These are phyloP conservation scores for Phytophthora fragariaefolia DNA, from an alignment of 352 stramenopile species.

Conservation along the genomic window DNA sequence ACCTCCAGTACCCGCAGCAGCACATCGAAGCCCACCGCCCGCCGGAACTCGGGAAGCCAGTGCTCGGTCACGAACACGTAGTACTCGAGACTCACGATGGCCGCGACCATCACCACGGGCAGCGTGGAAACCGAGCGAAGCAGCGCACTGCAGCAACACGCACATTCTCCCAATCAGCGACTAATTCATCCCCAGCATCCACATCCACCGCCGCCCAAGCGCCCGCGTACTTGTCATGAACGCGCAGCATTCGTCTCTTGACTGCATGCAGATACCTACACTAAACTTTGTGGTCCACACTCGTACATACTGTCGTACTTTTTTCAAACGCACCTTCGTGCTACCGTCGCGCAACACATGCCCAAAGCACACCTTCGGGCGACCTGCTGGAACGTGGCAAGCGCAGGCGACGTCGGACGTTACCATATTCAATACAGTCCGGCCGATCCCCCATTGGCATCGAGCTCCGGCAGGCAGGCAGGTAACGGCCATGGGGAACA, in stretches of 20 bases:
- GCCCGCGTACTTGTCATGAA: slow-evolving; percentile 67
- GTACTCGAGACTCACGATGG: slow-evolving; percentile 75
- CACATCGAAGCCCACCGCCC: slow-evolving; percentile 25
- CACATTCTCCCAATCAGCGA: neutral
- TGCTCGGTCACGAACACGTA: slow-evolving; percentile 64
- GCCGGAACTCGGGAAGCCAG: slow-evolving; percentile 44
- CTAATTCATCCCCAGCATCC: neutral
- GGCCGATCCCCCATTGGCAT: slow-evolving; percentile 14
- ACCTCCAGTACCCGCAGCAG: slow-evolving; percentile 45
- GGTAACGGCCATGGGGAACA: slow-evolving; percentile 75
- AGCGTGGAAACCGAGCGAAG: slow-evolving; percentile 69
- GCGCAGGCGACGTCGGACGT: slow-evolving; percentile 35
- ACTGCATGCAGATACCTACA: neutral
- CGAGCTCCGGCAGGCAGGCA: neutral
- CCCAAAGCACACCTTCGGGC: too few relatives aligned
- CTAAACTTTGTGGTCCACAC: too few relatives aligned
- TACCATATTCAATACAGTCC: slow-evolving; percentile 13
- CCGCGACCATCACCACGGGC: slow-evolving; percentile 67
- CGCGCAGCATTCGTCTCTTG: slow-evolving; percentile 61
- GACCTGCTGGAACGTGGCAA: slow-evolving; percentile 19
- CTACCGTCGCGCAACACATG: too few relatives aligned
- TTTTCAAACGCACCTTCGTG: too few relatives aligned
- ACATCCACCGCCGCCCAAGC: neutral
- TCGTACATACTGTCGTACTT: too few relatives aligned
- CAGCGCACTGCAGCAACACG: slow-evolving; percentile 42